Conservation (phyloP, 176 grass and related monocot species). For the Bothriochloa decipiens region DNA sequence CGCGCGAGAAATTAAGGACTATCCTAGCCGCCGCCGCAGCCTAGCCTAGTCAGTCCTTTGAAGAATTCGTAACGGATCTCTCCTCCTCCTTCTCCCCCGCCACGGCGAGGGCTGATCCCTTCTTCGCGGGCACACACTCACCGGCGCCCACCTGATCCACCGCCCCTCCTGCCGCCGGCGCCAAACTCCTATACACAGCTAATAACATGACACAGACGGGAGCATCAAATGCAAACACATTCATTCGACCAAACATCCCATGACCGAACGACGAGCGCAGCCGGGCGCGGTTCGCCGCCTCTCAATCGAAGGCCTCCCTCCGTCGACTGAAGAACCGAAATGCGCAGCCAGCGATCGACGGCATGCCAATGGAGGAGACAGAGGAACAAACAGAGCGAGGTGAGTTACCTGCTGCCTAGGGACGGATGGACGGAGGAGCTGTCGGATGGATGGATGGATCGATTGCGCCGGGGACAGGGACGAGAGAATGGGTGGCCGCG, state of each 20-base stretch:
- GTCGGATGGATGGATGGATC: neutral
- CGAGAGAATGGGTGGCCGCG: conserved; percentile 27
- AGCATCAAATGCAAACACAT: neutral
- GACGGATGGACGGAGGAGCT: neutral
- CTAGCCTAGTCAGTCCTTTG: neutral
- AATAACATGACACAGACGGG: neutral
- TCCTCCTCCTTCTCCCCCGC: neutral
- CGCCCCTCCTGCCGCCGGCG: neutral
- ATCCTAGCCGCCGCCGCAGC: conserved; percentile 11
- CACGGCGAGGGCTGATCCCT: neutral
- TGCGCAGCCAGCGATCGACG: neutral
- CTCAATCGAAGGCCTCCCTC: neutral
- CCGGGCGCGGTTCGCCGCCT: no score
- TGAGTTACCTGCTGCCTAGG: no score
- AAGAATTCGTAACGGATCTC: neutral
- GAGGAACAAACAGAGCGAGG: no score
- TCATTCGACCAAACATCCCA: neutral
- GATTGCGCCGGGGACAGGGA: no score
- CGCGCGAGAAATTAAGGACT: neutral
- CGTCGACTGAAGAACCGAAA: neutral
- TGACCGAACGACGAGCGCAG: neutral
- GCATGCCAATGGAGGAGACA: neutral
- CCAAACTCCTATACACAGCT: neutral
- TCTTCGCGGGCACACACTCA: neutral
- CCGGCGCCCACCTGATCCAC: neutral